Base-by-base conservation (phyloP, 2,329 filamentous ascomycete genomes). In the Arthrinium puccinioides region DNA sequence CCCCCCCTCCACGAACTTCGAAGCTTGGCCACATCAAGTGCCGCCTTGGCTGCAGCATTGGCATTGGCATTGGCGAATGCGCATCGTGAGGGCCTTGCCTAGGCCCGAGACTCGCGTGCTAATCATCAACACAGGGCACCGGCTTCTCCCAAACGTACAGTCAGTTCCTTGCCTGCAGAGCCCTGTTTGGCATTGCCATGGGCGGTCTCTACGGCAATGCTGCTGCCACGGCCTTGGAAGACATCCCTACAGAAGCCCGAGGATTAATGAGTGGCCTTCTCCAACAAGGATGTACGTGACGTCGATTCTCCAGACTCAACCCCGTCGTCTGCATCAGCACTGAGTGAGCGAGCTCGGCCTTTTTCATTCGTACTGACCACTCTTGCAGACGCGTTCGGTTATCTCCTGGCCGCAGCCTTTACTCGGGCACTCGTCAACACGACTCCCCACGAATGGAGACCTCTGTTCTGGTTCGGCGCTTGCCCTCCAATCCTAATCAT, bases 391-490 rank as follows among this genome's bases (percentile, higher is more conserved):
- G 83, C 61, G 2, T 68, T 74, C 36, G 72, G 84, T 10, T 89
- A 88, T 53, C 69, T 84, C 2, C 62, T 76, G 9, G 69, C 68
- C 2, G 62, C 72, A 0, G 73, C 74, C 11, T 79, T 84, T 46
- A 61, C 75, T 9, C 67, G 79, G 7, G 86, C 70, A 5, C 71
- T 92, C 6, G 76, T 89, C 34, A 66, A 84, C 57, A 92, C 87
- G 1, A 90, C 87, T 1, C 59, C 77, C 1, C 82, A 94, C 54
- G 79, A 73, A 36, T 95, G 88, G 88, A 72, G 88, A 7, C 86
- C 87, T 1, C 67, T 94, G 0, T 94, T 81, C 67, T 95, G 88
- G 87, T 94, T 94, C 57, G 87, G 82, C 10, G 86, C 87, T 6
- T 75, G 81, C 25, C 85, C 86, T 0, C 88, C 88, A 0, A 71